Evolutionary conservation across 2,329 filamentous ascomycete species (phyloP).

Genomic region (Diaporthe batatas): DNA sequence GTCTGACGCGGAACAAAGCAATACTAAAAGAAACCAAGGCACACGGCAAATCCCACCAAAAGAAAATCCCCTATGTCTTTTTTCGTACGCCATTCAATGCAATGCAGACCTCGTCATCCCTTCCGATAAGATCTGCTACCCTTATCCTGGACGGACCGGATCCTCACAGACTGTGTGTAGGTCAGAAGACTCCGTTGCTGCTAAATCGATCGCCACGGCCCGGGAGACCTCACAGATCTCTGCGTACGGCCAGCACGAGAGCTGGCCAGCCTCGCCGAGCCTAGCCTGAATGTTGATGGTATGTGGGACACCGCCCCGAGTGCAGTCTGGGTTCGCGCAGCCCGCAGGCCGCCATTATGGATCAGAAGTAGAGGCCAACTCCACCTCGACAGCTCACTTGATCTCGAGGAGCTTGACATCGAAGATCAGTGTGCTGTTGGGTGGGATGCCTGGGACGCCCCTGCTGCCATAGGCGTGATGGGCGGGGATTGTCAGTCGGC

Average conservation of each 20-base stretch:
- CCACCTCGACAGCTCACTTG: slow-evolving; percentile 68
- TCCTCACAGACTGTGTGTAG: slow-evolving; percentile 59
- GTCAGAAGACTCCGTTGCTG: slow-evolving; percentile 62
- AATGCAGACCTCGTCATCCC: slow-evolving; percentile 67
- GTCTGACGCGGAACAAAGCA: slow-evolving; percentile 32
- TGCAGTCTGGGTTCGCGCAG: background rate
- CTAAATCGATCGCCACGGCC: slow-evolving; percentile 41
- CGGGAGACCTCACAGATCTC: slow-evolving; percentile 32
- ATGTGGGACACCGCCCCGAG: slow-evolving; percentile 8
- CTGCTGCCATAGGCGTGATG: slow-evolving; percentile 91
- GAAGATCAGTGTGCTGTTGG: slow-evolving; percentile 92
- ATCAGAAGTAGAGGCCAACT: background rate
- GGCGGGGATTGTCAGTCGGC: slow-evolving; percentile 89
- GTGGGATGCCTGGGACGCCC: slow-evolving; percentile 85
- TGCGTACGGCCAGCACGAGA: slow-evolving; percentile 21
- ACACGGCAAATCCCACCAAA: slow-evolving; percentile 44
- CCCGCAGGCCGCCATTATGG: background rate
- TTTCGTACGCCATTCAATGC: slow-evolving; percentile 61
- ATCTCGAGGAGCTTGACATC: slow-evolving; percentile 90
- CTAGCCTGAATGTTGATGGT: slow-evolving; percentile 3
- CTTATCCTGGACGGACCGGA: slow-evolving; percentile 51
- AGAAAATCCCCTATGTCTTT: slow-evolving; percentile 50
- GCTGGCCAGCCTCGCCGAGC: background rate
- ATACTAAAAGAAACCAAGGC: slow-evolving; percentile 37
- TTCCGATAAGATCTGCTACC: slow-evolving; percentile 56